Conservation (phyloP, 1,284 basidiomycete species). For the Chalciporus piperatoides region DNA sequence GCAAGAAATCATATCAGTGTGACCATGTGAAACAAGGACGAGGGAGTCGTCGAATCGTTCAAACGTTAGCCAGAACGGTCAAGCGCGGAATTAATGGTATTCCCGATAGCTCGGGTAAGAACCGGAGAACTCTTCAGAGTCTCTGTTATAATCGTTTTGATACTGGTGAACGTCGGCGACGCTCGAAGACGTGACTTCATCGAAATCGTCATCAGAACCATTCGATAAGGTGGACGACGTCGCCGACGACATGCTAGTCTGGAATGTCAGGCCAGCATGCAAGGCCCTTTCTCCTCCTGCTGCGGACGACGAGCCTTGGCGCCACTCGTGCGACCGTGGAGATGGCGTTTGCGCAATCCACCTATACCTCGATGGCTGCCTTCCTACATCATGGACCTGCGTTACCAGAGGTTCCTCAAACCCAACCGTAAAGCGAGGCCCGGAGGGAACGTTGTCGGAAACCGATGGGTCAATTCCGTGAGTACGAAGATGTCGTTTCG, state of each 20-base stretch:
- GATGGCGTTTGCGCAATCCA: conserved; percentile 41
- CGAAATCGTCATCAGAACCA: conserved; percentile 28
- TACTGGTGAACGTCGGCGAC: conserved; percentile 2
- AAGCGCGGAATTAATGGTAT: conserved; percentile 5
- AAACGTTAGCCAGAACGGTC: background rate
- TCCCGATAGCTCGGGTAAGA: conserved; percentile 13
- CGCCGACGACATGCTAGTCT: conserved; percentile 28
- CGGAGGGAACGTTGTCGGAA: conserved; percentile 14
- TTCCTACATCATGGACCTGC: conserved; percentile 40
- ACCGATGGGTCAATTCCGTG: conserved; percentile 42
- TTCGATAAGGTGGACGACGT: conserved; percentile 25
- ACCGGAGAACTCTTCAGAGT: conserved; percentile 15
- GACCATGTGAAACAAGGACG: conserved; percentile 2
- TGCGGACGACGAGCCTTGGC: conserved; percentile 18
- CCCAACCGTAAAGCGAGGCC: conserved; percentile 39
- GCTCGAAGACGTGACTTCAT: conserved; percentile 13
- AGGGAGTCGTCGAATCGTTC: background rate
- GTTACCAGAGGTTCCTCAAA: conserved; percentile 45
- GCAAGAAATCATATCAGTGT: conserved; percentile 16
- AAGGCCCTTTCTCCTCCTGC: conserved; percentile 19
- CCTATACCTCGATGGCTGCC: conserved; percentile 39
- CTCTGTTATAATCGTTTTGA: conserved; percentile 9
- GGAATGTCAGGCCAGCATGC: conserved; percentile 18
- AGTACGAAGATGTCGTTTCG: conserved; percentile 55
- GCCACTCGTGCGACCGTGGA: conserved; percentile 25